Conservation (phyloP, 176 grass and related monocot species). For the Phoenix roebelenii region DNA sequence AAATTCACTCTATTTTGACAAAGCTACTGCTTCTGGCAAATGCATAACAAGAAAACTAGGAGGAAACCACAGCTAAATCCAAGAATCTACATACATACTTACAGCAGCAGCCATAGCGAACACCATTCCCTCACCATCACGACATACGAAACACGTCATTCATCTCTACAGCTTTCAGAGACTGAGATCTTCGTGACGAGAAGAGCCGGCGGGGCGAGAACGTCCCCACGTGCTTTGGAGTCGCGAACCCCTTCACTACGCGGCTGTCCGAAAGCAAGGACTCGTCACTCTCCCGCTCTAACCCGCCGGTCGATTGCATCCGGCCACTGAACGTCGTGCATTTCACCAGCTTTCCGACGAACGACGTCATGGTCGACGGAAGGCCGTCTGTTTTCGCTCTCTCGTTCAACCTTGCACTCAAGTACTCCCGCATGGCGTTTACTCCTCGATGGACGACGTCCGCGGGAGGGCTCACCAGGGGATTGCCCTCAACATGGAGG, state of each 20-base stretch:
- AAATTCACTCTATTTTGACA: too few relatives aligned
- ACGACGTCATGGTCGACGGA: neutral
- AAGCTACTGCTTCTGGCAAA: too few relatives aligned
- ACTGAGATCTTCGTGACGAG: conserved; percentile 43
- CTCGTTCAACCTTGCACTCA: conserved; percentile 8
- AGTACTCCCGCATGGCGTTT: conserved; percentile 7
- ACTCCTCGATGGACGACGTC: conserved; percentile 12
- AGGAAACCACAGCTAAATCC: too few relatives aligned
- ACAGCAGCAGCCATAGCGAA: too few relatives aligned
- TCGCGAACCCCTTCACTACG: conserved; percentile 45
- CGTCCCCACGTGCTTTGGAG: conserved; percentile 59
- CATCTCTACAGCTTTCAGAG: neutral
- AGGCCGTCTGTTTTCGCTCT: neutral
- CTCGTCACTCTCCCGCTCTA: conserved; percentile 28
- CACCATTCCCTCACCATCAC: too few relatives aligned
- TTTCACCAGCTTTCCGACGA: conserved; percentile 11
- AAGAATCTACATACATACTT: too few relatives aligned
- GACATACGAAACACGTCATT: too few relatives aligned
- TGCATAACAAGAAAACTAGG: too few relatives aligned
- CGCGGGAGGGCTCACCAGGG: conserved; percentile 9
- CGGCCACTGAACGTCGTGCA: conserved; percentile 11
- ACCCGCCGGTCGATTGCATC: conserved; percentile 25
- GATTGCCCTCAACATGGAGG: conserved; percentile 24
- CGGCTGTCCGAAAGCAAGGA: conserved; percentile 57
- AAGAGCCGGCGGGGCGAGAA: conserved; percentile 69